These are phyloP conservation scores for Austropuccinia psidii DNA, from an alignment of 1,284 basidiomycete genomes.

Conservation along the genomic window DNA sequence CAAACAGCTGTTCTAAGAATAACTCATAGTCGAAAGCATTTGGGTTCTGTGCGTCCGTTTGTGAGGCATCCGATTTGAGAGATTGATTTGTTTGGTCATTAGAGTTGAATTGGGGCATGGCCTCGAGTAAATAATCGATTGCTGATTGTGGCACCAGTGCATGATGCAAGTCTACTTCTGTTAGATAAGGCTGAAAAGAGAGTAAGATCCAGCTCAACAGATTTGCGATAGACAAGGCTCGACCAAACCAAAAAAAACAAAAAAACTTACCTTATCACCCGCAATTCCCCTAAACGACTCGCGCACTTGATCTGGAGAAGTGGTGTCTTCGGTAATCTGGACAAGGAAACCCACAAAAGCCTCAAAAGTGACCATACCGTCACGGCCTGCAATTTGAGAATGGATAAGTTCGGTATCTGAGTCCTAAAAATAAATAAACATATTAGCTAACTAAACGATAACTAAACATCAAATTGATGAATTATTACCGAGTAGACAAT, in stretches of 20 bases:
- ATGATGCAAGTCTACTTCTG: slow-evolving; percentile 80
- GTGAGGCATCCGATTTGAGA: background rate
- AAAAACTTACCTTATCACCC: slow-evolving; percentile 65
- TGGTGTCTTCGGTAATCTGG: slow-evolving; percentile 91
- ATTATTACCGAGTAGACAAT: slow-evolving; percentile 74
- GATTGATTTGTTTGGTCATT: background rate
- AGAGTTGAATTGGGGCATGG: slow-evolving; percentile 54
- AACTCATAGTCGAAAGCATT: slow-evolving; percentile 30
- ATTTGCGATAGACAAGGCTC: background rate
- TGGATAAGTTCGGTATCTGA: slow-evolving; percentile 81
- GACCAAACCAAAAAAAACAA: slow-evolving; percentile 7
- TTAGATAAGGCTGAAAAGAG: slow-evolving; percentile 68
- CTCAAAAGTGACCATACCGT: slow-evolving; percentile 84
- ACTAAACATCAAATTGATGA: background rate
- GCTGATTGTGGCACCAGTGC: slow-evolving; percentile 72
- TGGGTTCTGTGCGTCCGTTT: background rate
- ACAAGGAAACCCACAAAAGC: slow-evolving; percentile 92
- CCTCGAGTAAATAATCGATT: slow-evolving; percentile 73
- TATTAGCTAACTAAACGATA: background rate
- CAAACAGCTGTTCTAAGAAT: slow-evolving; percentile 31
- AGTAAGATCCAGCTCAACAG: background rate
- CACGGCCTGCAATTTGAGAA: slow-evolving; percentile 69
- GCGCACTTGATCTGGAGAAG: slow-evolving; percentile 79
- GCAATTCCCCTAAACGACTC: slow-evolving; percentile 90
- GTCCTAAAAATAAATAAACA: slow-evolving; percentile 53